Evolutionary conservation across 2,329 filamentous ascomycete species (phyloP).

Genomic region (Fusarium algeriense): DNA sequence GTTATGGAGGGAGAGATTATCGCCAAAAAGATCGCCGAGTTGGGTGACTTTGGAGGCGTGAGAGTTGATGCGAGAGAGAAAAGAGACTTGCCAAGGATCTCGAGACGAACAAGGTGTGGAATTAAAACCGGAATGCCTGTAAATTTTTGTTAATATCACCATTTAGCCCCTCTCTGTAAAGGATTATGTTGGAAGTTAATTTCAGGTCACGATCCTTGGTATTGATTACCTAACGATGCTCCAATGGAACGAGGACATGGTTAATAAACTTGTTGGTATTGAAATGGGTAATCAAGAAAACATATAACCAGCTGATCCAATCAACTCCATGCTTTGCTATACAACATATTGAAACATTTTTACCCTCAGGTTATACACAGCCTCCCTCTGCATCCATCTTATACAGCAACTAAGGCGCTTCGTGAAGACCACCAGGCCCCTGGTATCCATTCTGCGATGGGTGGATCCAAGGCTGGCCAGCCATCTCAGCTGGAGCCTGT

Average conservation of each 20-base stretch:
- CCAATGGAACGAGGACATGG: not conserved
- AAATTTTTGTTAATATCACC: accelerated
- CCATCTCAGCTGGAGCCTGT: slow-evolving; percentile 21
- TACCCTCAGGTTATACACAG: not conserved
- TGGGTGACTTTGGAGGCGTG: slow-evolving; percentile 38
- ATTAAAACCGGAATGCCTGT: accelerated
- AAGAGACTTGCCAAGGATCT: slow-evolving; percentile 11
- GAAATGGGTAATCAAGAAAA: slow-evolving; percentile 11
- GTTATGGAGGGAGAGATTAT: slow-evolving; percentile 46
- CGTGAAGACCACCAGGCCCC: slow-evolving; percentile 30
- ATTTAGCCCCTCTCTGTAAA: no score
- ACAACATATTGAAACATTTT: not conserved
- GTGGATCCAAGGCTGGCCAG: slow-evolving; percentile 27
- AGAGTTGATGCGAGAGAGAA: slow-evolving; percentile 35
- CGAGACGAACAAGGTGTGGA: not conserved
- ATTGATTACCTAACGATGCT: no score
- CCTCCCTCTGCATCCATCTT: not conserved
- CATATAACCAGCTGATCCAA: slow-evolving; percentile 2
- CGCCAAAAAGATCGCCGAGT: slow-evolving; percentile 42
- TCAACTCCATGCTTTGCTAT: slow-evolving; percentile 25
- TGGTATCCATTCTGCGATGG: slow-evolving; percentile 10
- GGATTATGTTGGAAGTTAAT: accelerated
- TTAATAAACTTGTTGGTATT: not conserved
- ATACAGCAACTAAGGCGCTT: slow-evolving; percentile 17
- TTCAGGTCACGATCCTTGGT: not conserved